These are phyloP conservation scores for Kodamaea ohmeri DNA, from an alignment of 1,139 yeast genomes.

Conservation along the genomic window DNA sequence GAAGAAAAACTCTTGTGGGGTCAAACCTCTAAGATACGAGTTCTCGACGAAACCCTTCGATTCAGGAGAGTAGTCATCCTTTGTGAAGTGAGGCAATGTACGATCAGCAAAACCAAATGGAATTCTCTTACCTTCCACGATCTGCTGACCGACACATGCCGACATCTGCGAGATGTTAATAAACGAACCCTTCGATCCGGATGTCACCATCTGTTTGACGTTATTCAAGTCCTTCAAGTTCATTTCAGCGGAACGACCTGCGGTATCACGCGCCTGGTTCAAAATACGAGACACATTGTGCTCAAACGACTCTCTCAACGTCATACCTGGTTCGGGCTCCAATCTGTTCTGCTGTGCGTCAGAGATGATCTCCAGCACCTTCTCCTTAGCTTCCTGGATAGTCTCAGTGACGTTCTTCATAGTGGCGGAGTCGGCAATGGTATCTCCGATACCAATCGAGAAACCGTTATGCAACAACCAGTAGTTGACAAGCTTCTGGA, in stretches of 20 bases:
- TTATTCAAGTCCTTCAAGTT: conserved; percentile 90
- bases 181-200: conserved; percentile 99
- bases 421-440: conserved; percentile 96
- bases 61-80: conserved; percentile 97
- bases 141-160: conserved; percentile 99
- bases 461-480: conserved; percentile 97
- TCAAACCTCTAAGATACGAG: conserved; percentile 93
- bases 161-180: conserved; percentile 99
- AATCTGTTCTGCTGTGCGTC: conserved; percentile 88
- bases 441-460: conserved; percentile 99
- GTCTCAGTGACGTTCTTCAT: conserved; percentile 92
- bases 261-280: conserved; percentile 98
- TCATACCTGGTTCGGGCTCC: conserved; percentile 99
- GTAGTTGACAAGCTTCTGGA: conserved; percentile 92
- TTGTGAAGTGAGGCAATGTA: conserved; percentile 95
- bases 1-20: conserved; percentile 98
- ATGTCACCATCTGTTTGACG: conserved; percentile 98
- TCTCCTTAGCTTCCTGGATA: conserved; percentile 85
- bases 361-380: conserved; percentile 87
- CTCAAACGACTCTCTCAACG: conserved; percentile 96
- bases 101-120: conserved; percentile 96
- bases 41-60: conserved; percentile 97
- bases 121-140: conserved; percentile 99
- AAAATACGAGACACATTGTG: conserved; percentile 93
- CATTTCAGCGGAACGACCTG: conserved; percentile 98